Conservation (phyloP, 257 asterid species). For the Rehmannia glutinosa region DNA sequence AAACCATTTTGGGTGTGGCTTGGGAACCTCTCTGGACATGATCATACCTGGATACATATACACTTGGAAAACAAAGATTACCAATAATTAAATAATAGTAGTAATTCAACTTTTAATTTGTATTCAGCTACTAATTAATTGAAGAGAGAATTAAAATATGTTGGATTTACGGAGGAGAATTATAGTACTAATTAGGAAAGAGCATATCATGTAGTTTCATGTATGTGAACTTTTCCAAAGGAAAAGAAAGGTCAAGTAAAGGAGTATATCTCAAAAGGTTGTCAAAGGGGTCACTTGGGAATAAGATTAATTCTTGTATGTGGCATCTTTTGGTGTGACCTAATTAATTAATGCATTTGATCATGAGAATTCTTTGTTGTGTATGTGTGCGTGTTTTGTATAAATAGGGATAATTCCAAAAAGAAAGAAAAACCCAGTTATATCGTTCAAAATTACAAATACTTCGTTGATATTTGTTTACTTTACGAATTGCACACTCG, state of each 20-base stretch:
- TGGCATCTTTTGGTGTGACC: conserved; percentile 33
- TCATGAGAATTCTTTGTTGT: conserved; percentile 12
- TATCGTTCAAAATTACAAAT: too few relatives aligned
- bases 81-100: not conserved
- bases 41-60: not conserved
- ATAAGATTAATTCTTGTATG: conserved; percentile 16
- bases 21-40: conserved; percentile 55
- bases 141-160: not conserved
- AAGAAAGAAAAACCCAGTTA: too few relatives aligned
- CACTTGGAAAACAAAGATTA: not conserved
- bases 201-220: conserved; percentile 7
- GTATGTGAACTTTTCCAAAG: conserved; percentile 36
- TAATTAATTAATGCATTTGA: too few relatives aligned
- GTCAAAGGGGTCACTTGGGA: conserved; percentile 15
- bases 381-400: too few relatives aligned
- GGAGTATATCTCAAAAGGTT: not conserved
- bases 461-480: too few relatives aligned
- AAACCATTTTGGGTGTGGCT: conserved; percentile 30
- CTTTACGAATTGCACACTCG: too few relatives aligned
- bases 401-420: too few relatives aligned
- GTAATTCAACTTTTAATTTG: not conserved
- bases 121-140: conserved; percentile 5
- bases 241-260: conserved; percentile 20
- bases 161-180: not conserved
- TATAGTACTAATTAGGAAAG: not conserved